Percentiles rank a stretch among this genome's conserved stretches.
Conservation (phyloP, 1,139 yeast genomes). For the Kodamaea sp. region DNA sequence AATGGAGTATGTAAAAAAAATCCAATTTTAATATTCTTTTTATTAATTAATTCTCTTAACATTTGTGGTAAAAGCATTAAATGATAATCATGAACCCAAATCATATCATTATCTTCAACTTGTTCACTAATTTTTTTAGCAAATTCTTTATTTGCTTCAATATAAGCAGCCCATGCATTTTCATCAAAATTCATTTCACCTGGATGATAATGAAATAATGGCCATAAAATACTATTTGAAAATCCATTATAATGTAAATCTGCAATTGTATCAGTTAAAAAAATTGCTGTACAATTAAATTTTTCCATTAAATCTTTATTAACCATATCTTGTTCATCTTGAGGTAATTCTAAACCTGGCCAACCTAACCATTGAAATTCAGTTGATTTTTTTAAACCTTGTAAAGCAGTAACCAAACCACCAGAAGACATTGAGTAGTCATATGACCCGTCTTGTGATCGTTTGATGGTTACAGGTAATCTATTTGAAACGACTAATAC, state of each 20-base stretch:
- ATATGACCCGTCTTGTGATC: slow-evolving; percentile 59
- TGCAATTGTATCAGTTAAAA: slow-evolving; percentile 81
- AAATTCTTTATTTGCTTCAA: slow-evolving; percentile 85
- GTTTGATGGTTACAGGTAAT: slow-evolving; percentile 85
- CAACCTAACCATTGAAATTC: slow-evolving; percentile 98
- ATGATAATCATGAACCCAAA: slow-evolving; percentile 98
- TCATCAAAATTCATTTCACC: slow-evolving; percentile 99
- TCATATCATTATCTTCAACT: slow-evolving; percentile 78
- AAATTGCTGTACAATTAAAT: slow-evolving; percentile 89
- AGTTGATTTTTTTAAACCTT: slow-evolving; percentile 80
- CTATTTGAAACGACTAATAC: slow-evolving; percentile 92
- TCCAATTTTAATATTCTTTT: slow-evolving; percentile 70
- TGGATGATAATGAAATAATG: slow-evolving; percentile 96
- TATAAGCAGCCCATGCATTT: slow-evolving; percentile 96
- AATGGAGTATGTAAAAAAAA: slow-evolving; percentile 97
- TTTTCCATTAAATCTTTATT: slow-evolving; percentile 66
- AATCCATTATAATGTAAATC: slow-evolving; percentile 97
- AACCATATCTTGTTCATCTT: slow-evolving; percentile 65
- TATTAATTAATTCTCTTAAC: slow-evolving; percentile 60
- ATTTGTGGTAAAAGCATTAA: slow-evolving; percentile 91
- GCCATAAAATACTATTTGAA: slow-evolving; percentile 91
- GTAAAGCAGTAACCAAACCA: slow-evolving; percentile 92
- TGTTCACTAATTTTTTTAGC: slow-evolving; percentile 70
- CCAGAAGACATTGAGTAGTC: slow-evolving; percentile 88
- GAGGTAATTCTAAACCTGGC: slow-evolving; percentile 91